Evolutionary conservation across 352 stramenopile genomes (phyloP), one percentile per base, ranked within the genome.

Genomic region (Globisporangium polare): DNA sequence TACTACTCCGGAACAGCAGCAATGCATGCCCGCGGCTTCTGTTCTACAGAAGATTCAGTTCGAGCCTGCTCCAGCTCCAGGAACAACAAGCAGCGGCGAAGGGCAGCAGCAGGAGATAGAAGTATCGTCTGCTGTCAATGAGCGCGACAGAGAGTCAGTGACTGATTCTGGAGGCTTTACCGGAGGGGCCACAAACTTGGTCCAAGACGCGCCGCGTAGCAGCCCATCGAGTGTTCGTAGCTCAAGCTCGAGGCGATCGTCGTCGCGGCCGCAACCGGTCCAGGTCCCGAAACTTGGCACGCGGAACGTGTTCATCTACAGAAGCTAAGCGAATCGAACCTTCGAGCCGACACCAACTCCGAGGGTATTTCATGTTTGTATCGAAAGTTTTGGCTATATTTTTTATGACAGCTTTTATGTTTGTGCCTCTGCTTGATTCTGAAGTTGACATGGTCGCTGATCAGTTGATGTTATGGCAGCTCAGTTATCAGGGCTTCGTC

Each of bases 261-360:
- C 46, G 13, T 53, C 53, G 26, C 33, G 62, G 18, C 53, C 35
- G 5, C 60, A 66, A 20, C 15, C 54, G 17, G 52, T 43, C 7
- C 49, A 58, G 27, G 45, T 33, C 3, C 62, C 53, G 37, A 67
- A 59, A 57, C 54, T 68, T 33, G 47, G 52, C 31, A 47, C 58
- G 57, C 42, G 63, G n/a, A 68, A 68, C 35, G 57, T 61, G 39
- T 68, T 68, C 24, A 63, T 68, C 33, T 68, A 64, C 51, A n/a
- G 57, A 50, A 64, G 63, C 33, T 68, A 39, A 54, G 50, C 20
- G 50, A 41, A 29, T 10, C 27, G 50, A 26, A 46, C 41, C 41
- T 39, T 39, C 33, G 33, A 42, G 50, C 22, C n/a, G 29, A 27
- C 15, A 22, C 5, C 9, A 22, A 39, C 33, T n/a, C 13, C 8